Conservation (phyloP, 1,284 basidiomycete genomes). For the Irpex sp. region DNA sequence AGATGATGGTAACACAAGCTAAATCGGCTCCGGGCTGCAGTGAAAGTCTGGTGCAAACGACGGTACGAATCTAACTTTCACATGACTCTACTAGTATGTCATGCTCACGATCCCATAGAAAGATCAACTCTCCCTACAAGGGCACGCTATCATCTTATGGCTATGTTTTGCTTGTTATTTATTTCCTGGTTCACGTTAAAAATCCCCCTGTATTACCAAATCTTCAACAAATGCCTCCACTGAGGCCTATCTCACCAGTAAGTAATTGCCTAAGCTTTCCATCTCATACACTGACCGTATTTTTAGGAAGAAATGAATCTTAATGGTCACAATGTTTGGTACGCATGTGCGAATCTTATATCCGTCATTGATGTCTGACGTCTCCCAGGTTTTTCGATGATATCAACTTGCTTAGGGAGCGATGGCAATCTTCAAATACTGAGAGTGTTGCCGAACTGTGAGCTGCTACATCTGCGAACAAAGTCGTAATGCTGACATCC, state of each 20-base stretch:
- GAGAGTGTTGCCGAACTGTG: slow-evolving; percentile 93
- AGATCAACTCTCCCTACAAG: slow-evolving; percentile 98
- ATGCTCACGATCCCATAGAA: slow-evolving; percentile 41
- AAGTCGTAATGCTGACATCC: background rate
- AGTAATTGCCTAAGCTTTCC: slow-evolving; percentile 11
- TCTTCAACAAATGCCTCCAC: slow-evolving; percentile 83
- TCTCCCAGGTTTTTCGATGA: slow-evolving; percentile 90
- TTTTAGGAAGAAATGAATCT: slow-evolving; percentile 81
- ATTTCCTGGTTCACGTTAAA: slow-evolving; percentile 96
- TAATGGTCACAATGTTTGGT: slow-evolving; percentile 83
- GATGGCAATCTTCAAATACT: slow-evolving; percentile 92
- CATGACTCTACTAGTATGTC: background rate
- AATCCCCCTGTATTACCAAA: slow-evolving; percentile 92
- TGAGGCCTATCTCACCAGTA: slow-evolving; percentile 76
- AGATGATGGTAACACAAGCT: slow-evolving; percentile 1
- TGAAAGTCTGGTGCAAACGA: slow-evolving; percentile 99
- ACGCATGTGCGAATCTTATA: slow-evolving; percentile 11
- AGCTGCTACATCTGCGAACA: slow-evolving; percentile 24
- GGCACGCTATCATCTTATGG: slow-evolving; percentile 97
- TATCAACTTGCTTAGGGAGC: slow-evolving; percentile 84
- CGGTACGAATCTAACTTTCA: slow-evolving; percentile 43
- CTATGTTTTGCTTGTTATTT: slow-evolving; percentile 96
- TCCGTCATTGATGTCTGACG: slow-evolving; percentile 7
- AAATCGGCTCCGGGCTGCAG: slow-evolving; percentile 35
- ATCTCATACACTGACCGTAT: slow-evolving; percentile 16